These are phyloP conservation scores for Anethum foeniculum DNA, from an alignment of 140 eudicot species.

Conservation along the genomic window DNA sequence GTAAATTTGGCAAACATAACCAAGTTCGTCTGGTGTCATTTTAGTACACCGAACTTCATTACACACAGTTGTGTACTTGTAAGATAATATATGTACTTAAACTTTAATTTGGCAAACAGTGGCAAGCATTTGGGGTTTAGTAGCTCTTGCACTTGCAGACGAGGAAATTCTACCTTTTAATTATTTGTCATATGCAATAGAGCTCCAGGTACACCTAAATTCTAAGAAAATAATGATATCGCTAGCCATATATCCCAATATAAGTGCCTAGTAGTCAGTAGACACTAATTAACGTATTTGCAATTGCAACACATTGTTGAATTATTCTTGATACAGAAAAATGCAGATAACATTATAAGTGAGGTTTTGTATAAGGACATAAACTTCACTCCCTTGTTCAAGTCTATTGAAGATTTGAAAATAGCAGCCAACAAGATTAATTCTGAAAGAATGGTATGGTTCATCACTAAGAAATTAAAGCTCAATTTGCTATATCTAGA, in stretches of 20 bases:
- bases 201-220: slow-evolving; percentile 62
- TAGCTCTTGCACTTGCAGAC: slow-evolving; percentile 84
- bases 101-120: slow-evolving; percentile 28
- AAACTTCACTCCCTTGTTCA: slow-evolving; percentile 55
- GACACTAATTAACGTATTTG: slow-evolving; percentile 1
- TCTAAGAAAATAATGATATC: neutral
- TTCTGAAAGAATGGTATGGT: slow-evolving; percentile 47
- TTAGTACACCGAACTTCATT: neutral
- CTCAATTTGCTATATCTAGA: slow-evolving; percentile 7
- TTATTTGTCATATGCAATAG: slow-evolving; percentile 48
- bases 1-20: no score
- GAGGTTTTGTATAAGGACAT: slow-evolving; percentile 32
- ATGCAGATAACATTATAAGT: slow-evolving; percentile 41
- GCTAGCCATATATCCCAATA: no score
- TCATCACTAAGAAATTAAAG: slow-evolving; percentile 2
- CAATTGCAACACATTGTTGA: slow-evolving; percentile 6
- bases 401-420: slow-evolving; percentile 50
- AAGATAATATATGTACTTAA: neutral
- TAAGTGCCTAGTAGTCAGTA: neutral
- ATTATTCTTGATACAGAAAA: slow-evolving; percentile 33
- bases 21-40: no score
- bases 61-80: neutral
- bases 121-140: slow-evolving; percentile 84
- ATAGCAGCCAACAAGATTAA: slow-evolving; percentile 45
- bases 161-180: slow-evolving; percentile 69